Evolutionary conservation across 192 early-diverging fungal genomes (phyloP), one percentile per base, ranked within the genome.

Genomic region (Backusella parvicylindrica): DNA sequence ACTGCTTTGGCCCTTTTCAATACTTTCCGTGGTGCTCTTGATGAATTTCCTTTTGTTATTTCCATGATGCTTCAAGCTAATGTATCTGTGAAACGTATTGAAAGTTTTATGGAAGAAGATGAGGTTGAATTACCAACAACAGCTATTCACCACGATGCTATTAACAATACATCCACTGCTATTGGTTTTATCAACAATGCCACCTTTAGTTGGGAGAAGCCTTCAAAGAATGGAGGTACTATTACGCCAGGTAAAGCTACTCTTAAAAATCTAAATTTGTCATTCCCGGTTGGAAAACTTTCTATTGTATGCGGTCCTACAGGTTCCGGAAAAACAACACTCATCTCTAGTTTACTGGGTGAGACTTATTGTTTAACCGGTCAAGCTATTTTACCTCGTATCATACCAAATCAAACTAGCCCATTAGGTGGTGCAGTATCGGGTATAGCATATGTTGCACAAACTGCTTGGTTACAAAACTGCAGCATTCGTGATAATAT

Each of bases 311-410:
- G 89, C 33, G 97, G 97, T 6, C 86, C 94, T 28, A 97, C 96
- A 15, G 98, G 95, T 0, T 85, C 89, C n/a, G 98, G 98, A 60
- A 99, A 99, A 80, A 91, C 92, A 9, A 91, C 91, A 8, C 75
- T 99, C 64, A 79, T 97, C 12, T 70, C 90, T 18, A 92, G 94
- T 64, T 85, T 98, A 28, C 82, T 98, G 4, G 95, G 95, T 35
- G 96, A 97, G 82, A 93, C 96, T 73, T 80, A 84, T 15, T 78
- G 82, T 23, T 65, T 79, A 12, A 77, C 77, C 32, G 86, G 85
- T 63, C 35, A 74, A 13, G 79, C 82, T 28, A 78, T 86, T 16
- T 74, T 89, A 63, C 88, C 88, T 7, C 75, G 77, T 6, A 7
- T 38, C 3, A 50, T 79, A 23, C 53, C 53, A 36, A 68, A 79